Percentiles rank a stretch among this genome's conserved stretches.
These are phyloP conservation scores for Ailanthus altissimus DNA, from an alignment of 345 rosid genomes.

Conservation along the genomic window DNA sequence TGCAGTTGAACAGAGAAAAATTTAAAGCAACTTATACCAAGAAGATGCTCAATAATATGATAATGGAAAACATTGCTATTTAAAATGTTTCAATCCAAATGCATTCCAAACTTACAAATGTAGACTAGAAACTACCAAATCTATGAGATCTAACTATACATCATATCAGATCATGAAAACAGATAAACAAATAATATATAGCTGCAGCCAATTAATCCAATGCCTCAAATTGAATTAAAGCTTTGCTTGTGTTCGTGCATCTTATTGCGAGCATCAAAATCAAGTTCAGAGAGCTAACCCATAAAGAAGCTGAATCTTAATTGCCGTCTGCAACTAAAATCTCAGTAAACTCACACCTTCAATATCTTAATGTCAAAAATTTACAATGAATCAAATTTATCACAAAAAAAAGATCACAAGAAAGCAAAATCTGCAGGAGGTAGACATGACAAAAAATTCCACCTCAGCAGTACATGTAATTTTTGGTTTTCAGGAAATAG, in stretches of 20 bases:
- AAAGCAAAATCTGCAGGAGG: not conserved
- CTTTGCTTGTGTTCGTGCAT: not conserved
- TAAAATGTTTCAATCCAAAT: not conserved
- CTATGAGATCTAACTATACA: not conserved
- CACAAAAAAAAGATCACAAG: not conserved
- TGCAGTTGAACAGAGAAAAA: not conserved
- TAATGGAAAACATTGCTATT: not conserved
- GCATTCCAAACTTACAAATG: not conserved
- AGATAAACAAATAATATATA: not conserved
- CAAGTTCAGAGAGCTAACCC: not conserved
- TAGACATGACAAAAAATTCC: not conserved
- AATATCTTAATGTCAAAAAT: too few species aligned
- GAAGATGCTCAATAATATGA: not conserved
- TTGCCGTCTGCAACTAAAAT: not conserved
- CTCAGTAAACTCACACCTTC: not conserved
- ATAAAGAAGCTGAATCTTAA: not conserved
- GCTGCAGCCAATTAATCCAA: not conserved
- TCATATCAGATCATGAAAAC: not conserved
- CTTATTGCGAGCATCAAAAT: not conserved
- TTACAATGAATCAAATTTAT: not conserved
- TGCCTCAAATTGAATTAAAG: not conserved
- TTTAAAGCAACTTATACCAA: not conserved
- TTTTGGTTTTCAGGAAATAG: not conserved
- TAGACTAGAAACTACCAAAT: not conserved
- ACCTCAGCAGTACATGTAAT: not conserved